A percentile compares a stretch with the other conserved stretches of the same genome.
Conservation (phyloP, 179 eudicot genomes). For the Amaranthus tricolor region DNA sequence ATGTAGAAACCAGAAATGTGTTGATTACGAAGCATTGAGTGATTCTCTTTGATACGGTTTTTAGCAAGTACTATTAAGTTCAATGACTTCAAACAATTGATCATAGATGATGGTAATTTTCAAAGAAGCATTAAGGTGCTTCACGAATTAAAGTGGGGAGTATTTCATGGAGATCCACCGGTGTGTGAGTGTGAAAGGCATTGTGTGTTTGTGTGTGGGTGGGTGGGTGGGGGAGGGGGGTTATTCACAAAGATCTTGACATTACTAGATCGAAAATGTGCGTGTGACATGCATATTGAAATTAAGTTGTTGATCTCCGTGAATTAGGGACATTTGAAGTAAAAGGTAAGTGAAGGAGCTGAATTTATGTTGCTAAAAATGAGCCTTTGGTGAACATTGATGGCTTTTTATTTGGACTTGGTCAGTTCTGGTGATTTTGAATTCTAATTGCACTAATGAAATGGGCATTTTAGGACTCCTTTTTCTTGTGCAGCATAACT, state of each 20-base stretch:
- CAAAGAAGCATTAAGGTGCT: neutral
- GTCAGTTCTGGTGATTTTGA: neutral
- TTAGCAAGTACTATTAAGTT: neutral
- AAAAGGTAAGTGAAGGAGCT: neutral
- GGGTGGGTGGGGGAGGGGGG: too few species aligned
- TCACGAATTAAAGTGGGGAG: neutral
- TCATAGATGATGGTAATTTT: neutral
- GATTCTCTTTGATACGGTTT: neutral
- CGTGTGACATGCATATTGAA: neutral
- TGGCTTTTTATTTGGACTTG: neutral
- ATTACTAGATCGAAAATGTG: neutral
- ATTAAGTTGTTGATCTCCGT: neutral
- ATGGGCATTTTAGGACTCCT: neutral
- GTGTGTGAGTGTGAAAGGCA: too few species aligned
- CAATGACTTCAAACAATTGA: neutral
- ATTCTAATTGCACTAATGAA: neutral
- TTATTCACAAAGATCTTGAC: neutral
- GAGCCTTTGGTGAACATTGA: neutral
- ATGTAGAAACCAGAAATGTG: neutral
- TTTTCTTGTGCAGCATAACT: constrained; percentile 44
- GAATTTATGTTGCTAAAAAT: neutral
- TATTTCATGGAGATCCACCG: neutral
- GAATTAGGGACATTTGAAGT: neutral
- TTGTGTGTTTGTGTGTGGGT: too few species aligned
- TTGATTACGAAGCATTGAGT: neutral